Conservation (phyloP, 768 basidiomycete species). For the Lactifluus rugatus region DNA sequence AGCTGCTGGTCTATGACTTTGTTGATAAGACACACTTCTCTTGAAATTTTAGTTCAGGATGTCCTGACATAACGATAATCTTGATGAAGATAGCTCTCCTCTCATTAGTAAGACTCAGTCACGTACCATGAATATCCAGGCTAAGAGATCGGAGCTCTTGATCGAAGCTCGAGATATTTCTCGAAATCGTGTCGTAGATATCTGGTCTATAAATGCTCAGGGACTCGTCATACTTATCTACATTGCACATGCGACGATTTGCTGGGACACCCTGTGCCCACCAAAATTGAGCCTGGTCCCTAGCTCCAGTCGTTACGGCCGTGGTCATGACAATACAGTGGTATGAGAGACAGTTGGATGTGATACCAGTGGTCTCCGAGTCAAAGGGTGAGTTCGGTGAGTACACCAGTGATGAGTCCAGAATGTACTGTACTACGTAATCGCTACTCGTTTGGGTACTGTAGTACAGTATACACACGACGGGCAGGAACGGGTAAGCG, state of each 20-base stretch:
- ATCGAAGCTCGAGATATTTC: conserved; percentile 43
- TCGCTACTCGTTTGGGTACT: no score
- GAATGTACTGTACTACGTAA: no score
- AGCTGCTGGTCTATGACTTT: neutral
- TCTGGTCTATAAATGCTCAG: conserved; percentile 16
- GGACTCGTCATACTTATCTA: conserved; percentile 9
- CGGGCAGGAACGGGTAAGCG: no score
- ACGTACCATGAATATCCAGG: conserved; percentile 60
- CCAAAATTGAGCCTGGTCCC: conserved; percentile 13
- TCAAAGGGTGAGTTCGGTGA: no score
- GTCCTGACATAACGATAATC: conserved; percentile 32
- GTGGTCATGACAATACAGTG: neutral
- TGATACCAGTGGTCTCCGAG: neutral
- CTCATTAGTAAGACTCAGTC: neutral
- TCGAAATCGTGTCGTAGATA: conserved; percentile 27
- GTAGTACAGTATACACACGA: no score
- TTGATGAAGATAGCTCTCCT: neutral
- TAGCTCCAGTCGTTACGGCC: neutral
- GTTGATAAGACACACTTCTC: conserved; percentile 40
- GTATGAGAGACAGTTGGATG: neutral
- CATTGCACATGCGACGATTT: conserved; percentile 7
- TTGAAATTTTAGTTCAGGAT: conserved; percentile 60
- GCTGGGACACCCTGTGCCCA: conserved; percentile 2
- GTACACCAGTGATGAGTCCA: no score
- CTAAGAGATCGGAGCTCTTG: conserved; percentile 50